Evolutionary conservation across 1,139 yeast genomes (phyloP).

Genomic region (Debaryomycetaceae sp.): DNA sequence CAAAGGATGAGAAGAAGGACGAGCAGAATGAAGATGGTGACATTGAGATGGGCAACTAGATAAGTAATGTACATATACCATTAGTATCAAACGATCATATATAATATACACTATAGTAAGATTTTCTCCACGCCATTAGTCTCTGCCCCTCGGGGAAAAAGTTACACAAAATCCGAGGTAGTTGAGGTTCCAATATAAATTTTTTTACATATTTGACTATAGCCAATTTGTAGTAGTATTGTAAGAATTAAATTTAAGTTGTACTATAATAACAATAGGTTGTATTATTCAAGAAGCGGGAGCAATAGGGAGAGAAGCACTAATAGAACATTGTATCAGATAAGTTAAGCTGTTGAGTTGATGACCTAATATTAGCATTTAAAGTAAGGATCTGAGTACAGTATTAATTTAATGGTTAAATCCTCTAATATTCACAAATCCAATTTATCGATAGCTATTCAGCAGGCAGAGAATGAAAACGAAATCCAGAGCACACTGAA

Average conservation of each 20-base stretch:
- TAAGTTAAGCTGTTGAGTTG: neutral
- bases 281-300: neutral
- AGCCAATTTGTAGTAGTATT: neutral
- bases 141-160: no score
- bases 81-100: neutral
- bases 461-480: conserved; percentile 33
- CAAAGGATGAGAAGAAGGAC: conserved; percentile 14
- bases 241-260: neutral
- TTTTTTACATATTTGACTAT: no score
- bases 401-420: conserved; percentile 26
- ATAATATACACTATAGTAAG: no score
- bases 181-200: neutral
- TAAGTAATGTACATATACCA: conserved; percentile 1
- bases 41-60: conserved; percentile 32
- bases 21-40: conserved; percentile 27
- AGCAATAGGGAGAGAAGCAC: neutral
- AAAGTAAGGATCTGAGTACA: neutral
- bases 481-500: conserved; percentile 10
- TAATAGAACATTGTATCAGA: neutral
- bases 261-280: neutral
- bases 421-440: conserved; percentile 29
- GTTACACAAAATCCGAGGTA: neutral
- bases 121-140: no score
- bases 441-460: conserved; percentile 44
- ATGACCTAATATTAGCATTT: neutral